These are phyloP conservation scores for Wickerhamiella pararugosa DNA, from an alignment of 1,139 yeast species.

Conservation along the genomic window DNA sequence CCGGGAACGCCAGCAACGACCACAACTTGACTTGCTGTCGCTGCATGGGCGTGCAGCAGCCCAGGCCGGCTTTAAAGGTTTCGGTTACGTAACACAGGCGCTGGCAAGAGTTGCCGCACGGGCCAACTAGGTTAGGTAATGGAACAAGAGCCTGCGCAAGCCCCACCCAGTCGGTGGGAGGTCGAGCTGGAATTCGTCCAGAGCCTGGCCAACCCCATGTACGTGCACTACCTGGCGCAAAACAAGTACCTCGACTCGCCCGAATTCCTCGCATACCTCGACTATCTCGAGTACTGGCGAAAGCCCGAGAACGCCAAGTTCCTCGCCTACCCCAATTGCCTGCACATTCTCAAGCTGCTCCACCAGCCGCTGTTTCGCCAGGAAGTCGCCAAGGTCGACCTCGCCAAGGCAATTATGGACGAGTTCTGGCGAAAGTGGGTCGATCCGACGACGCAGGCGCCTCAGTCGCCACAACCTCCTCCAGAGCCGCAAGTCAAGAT, in stretches of 20 bases:
- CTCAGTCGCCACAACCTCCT: not conserved
- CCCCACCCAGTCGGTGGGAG: conserved; percentile 57
- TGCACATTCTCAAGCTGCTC: conserved; percentile 47
- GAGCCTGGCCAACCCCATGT: conserved; percentile 65
- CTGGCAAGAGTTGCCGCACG: no score
- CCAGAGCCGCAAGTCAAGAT: not conserved
- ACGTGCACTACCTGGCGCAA: conserved; percentile 60
- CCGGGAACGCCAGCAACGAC: conserved; percentile 18
- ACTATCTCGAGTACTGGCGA: conserved; percentile 63
- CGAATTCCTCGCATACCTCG: conserved; percentile 46
- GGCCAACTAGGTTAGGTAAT: not conserved
- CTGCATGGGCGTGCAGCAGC: no score
- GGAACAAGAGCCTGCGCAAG: conserved; percentile 20
- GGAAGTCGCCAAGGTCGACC: conserved; percentile 28
- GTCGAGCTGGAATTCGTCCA: conserved; percentile 73
- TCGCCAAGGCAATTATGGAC: conserved; percentile 29
- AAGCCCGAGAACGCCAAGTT: conserved; percentile 49
- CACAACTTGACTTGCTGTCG: not conserved
- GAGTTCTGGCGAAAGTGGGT: conserved; percentile 30
- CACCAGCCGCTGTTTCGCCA: conserved; percentile 27
- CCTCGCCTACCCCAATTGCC: conserved; percentile 56
- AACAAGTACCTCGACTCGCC: conserved; percentile 48
- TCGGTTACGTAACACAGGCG: no score
- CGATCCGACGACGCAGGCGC: not conserved
- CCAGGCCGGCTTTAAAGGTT: no score